Evolutionary conservation across 2,329 filamentous ascomycete genomes (phyloP), one percentile per base, ranked within the genome.

Genomic region (Amesomyces nigricolor): DNA sequence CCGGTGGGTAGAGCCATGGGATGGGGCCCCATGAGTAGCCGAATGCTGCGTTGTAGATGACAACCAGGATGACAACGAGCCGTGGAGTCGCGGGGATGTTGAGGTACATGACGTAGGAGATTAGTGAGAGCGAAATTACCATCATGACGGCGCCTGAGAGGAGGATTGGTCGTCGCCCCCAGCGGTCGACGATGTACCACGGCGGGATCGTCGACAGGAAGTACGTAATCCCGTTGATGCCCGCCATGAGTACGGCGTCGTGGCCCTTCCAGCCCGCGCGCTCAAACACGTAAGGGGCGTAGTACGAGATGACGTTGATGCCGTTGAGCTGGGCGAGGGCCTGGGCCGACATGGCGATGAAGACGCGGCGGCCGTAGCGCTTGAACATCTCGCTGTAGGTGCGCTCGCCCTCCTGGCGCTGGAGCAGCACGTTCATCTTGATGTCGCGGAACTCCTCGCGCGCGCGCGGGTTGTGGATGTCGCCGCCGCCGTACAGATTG

Each of bases 271-370:
- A 97, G n/a, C 94, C 92, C 38, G 94, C 94, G 57, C 91, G 91
- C 72, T 96, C 91, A 66, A 99, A 97, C 14, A 97, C 92, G 54
- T 95, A 84, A 0, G 94, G 94, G 1, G 94, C 94, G 68, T 99
- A 99, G 78, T 97, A 99, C 1, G 92, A 97, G 61, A 99, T 99
- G 69, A 99, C 94, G 73, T 99, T 99, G 76, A 99, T 99, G 62
- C 94, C 94, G 74, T 97, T 97, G 52, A 99, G 83, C 73, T 99
- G 94, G 29, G 94, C 94, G 62, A 99, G 82, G 5, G 86, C 91
- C 72, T 97, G 94, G 4, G 94, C 94, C 35, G 92, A 97, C 94
- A 97, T 97, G 73, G 94, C 94, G 69, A 97, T 97, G 67, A 97
- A 90, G 62, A 97, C 92, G 51, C 94, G 89, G 66, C 88, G 94